Evolutionary conservation across 2,329 filamentous ascomycete genomes (phyloP), one percentile per base, ranked within the genome.

Genomic region (Sclerotinia minor): DNA sequence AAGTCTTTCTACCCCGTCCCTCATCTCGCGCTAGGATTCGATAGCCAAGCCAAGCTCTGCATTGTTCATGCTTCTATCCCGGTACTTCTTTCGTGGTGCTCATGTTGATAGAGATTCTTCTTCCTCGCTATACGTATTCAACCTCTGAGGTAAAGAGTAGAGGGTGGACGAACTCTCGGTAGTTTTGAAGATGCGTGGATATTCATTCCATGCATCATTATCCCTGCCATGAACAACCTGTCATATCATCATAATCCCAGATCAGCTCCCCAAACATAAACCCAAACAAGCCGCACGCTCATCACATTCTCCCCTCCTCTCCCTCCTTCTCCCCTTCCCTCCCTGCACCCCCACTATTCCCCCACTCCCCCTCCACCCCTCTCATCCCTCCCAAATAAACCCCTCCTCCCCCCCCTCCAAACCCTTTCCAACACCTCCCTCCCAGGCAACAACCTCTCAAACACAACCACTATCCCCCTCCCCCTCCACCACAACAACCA

Each of bases 401-500:
- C 97, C 67, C 86, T 88, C 72, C 92, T 86, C 3, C 90, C 87
- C 0, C 93, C 94, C 73, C 92, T 88, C 95, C 95, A 98, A 2
- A 98, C 94, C 73, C 87, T 85, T 81, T 97, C 93, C 38, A 98
- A 83, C 67, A 96, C 89, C 60, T 82, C 83, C 67, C 91, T 82
- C 68, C 87, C 81, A 0, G 95, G 95, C 70, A 97, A 77, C 72
- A 97, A 79, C 67, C 85, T 85, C 3, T 94, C 94, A 77, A 99
- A 99, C 3, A 98, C 93, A n/a, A 99, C 94, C 0, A 98, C 91
- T 5, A 96, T 95, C 89, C 65, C 89, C 86, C 79, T 98, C 94
- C 2, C 89, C 93, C 73, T 96, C 91, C 24, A 98, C 92, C 65
- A 98, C 90, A 41, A 98, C 91, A 5, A 92, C 87, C 11, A 99